A percentile compares a stretch with the other conserved stretches of the same genome.
phyloP scores from a whole-genome alignment of 768 basidiomycete species.

The Serendipita sp. region DNA sequence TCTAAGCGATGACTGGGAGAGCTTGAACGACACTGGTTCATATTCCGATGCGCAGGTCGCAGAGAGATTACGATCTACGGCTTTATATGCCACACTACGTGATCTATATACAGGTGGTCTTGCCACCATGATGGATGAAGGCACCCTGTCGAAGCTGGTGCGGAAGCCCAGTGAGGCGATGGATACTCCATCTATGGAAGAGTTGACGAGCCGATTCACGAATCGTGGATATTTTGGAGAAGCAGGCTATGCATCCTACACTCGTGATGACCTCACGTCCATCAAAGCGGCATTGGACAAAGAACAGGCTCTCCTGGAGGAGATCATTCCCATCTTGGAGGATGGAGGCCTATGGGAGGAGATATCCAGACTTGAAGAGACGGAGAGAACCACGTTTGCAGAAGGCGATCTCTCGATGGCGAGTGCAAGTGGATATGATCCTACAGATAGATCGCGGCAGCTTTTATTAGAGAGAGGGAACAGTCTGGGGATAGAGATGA shows the following conservation, averaged over 20 bases:
- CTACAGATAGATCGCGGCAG: not conserved
- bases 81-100: slow-evolving; percentile 50
- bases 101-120: slow-evolving; percentile 12
- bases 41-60: slow-evolving; percentile 65
- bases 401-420: not conserved
- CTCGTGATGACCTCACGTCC: not conserved
- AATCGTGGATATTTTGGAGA: not conserved
- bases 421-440: not conserved
- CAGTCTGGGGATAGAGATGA: slow-evolving; percentile 1
- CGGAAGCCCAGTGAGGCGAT: slow-evolving; percentile 44
- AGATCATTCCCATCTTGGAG: not conserved
- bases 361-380: not conserved
- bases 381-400: not conserved
- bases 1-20: slow-evolving; percentile 75
- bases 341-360: not conserved
- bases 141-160: slow-evolving; percentile 32
- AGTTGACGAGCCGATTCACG: slow-evolving; percentile 24
- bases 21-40: slow-evolving; percentile 55
- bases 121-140: slow-evolving; percentile 29
- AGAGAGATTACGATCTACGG: slow-evolving; percentile 54
- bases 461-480: not conserved
- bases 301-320: not conserved
- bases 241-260: not conserved
- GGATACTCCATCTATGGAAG: slow-evolving; percentile 37
- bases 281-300: not conserved